Evolutionary conservation across 495 filamentous ascomycete genomes (phyloP), one percentile per base, ranked within the genome.

Genomic region (Clohesyomyces aquaticus): DNA sequence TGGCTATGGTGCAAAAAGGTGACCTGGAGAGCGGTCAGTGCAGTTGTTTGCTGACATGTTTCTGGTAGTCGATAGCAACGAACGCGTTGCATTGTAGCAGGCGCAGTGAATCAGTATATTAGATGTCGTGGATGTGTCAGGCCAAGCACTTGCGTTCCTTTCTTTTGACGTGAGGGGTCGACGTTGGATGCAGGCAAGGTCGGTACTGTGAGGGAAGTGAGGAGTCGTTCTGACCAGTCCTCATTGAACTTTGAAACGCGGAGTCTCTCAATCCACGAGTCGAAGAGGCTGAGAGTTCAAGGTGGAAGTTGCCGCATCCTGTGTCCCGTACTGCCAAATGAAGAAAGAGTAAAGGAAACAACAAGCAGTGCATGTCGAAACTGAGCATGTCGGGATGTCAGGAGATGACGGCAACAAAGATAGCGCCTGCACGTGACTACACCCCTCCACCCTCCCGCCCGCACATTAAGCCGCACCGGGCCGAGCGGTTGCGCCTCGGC

Each of bases 401-500:
- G n/a, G n/a, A n/a, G n/a, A n/a, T n/a, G n/a, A n/a, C n/a, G n/a
- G n/a, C n/a, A n/a, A n/a, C n/a, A n/a, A n/a, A n/a, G 32, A 38
- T 38, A 14, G 14, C 32, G 14, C 32, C 32, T 38, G 14, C 14
- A 38, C 32, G 32, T 14, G 32, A 38, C 6, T 38, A 38, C 6
- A 14, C 14, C 32, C 14, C 32, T 38, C 6, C 14, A 38, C 32
- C 32, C 6, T 6, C 32, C 6, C 32, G 6, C 32, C 14, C 32
- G 32, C 6, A 14, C 41, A 1, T 47, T 46, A 56, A 58, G 46
- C 61, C 61, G 61, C 53, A 32, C 54, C 62, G 45, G 55, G 29
- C 62, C 54, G 54, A 32, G 22, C 25, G 19, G 23, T 53, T 38
- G 6, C 32, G 54, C 45, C 61, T 63, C 60, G 51, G 60, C 52